Evolutionary conservation across 331 rosid species (phyloP).

Genomic region (Pyrus hybrid): DNA sequence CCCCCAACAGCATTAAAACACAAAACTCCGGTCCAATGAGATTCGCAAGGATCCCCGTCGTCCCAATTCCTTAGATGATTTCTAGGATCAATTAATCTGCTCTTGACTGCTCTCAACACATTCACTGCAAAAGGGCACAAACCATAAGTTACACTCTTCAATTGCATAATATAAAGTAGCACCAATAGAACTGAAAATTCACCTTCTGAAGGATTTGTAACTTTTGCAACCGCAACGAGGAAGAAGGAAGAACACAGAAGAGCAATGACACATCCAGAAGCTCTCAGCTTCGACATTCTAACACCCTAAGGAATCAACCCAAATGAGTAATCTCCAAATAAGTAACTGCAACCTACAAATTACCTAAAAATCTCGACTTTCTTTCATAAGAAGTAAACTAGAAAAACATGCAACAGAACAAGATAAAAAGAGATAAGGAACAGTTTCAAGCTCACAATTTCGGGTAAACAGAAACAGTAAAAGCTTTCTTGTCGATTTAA

Average conservation of each 20-base stretch:
- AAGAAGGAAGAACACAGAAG: constrained; percentile 20
- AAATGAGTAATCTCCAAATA: not conserved
- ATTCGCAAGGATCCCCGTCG: constrained; percentile 59
- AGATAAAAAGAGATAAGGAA: not conserved
- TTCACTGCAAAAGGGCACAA: constrained; percentile 39
- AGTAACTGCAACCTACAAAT: not conserved
- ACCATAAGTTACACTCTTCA: not conserved
- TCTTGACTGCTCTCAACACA: constrained; percentile 54
- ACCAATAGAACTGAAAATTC: not conserved
- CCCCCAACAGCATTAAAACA: constrained; percentile 21
- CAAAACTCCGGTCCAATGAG: constrained; percentile 62
- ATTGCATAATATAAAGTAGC: not conserved
- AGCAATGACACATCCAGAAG: constrained; percentile 35
- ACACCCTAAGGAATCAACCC: constrained; percentile 17
- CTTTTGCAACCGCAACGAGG: constrained; percentile 25
- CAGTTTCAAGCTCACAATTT: not conserved
- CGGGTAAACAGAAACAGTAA: not conserved
- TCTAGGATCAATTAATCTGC: constrained; percentile 52
- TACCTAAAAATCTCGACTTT: not conserved
- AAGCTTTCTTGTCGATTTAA: not conserved
- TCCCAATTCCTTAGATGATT: constrained; percentile 48
- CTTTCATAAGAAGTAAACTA: not conserved
- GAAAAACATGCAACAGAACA: not conserved
- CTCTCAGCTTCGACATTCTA: constrained; percentile 34
- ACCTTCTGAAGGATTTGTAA: constrained; percentile 69